Base-by-base conservation (phyloP, 2,329 filamentous ascomycete genomes). In the Ophiostoma ips region DNA sequence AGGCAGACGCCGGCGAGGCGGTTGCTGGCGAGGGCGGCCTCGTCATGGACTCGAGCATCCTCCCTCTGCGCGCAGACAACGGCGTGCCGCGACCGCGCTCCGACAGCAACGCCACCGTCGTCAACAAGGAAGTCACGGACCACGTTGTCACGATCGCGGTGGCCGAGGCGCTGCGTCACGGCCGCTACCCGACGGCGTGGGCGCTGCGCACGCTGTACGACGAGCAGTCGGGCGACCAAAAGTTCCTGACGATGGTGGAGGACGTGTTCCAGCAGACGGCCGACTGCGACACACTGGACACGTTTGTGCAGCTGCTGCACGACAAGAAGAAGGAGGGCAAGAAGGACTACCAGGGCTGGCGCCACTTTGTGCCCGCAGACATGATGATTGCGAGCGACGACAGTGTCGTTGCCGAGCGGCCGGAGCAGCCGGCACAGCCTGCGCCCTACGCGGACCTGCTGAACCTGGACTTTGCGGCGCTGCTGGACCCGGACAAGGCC, bases 101-200 rank as follows among this genome's bases (percentile, higher is more conserved):
- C 1, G 55, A 57, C 52, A 57, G 55, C 51, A 49, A 57, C 30
- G 55, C 55, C 0, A 57, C 55, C 1, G 49, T 48, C 16, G 60
- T 62, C 2, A 66, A 70, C 54, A 70, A 66, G 54, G 70, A 71
- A 36, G 60, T 69, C 33, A 66, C 69, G 24, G 74, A 73, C 57
- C 71, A 66, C 58, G 71, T 78, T 28, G 67, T 82, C 36, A 73
- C 78, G 60, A 59, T 63, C 31, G 76, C 76, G n/a, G 74, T 81
- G 30, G 71, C 77, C 10, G 70, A 78, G 58, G 77, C 77, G 5
- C 62, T 82, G 46, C 65, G 68, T 52, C 70, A 75, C 58, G 68
- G 69, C 54, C 73, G 75, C 52, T 81, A 77, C 60, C 75, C 76
- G 49, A 81, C 77, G 9, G 79, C 78, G 2, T 81, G 72, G 66